Percentiles rank a stretch among this genome's conserved stretches.
Conservation (phyloP, 371 early-diverging fungal genomes). For the Lichtheimia corymbifera region DNA sequence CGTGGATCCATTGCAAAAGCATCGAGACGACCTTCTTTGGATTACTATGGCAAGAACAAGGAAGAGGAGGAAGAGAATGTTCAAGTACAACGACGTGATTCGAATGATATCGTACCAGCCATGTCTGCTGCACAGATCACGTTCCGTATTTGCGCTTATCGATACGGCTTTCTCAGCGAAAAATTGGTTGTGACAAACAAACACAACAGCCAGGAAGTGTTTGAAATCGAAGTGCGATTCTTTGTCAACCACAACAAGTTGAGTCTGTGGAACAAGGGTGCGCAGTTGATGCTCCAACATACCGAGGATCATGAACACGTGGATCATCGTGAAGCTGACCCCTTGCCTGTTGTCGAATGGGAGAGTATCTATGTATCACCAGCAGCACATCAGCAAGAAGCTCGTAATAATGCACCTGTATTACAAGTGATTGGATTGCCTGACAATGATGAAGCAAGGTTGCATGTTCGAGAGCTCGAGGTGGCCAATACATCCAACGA, state of each 20-base stretch:
- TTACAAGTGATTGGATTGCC: slow-evolving; percentile 36
- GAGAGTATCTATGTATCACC: slow-evolving; percentile 60
- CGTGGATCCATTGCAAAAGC: slow-evolving; percentile 25
- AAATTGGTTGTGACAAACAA: slow-evolving; percentile 66
- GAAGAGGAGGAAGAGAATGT: too few relatives aligned
- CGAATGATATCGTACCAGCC: slow-evolving; percentile 11
- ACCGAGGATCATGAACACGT: slow-evolving; percentile 8
- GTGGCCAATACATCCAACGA: slow-evolving; percentile 50
- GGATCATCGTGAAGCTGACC: slow-evolving; percentile 48
- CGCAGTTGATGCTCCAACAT: slow-evolving; percentile 20
- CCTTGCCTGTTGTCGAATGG: slow-evolving; percentile 49
- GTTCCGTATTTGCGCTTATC: slow-evolving; percentile 58
- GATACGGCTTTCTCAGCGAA: slow-evolving; percentile 66
- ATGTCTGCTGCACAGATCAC: slow-evolving; percentile 55
- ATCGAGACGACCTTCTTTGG: slow-evolving; percentile 12
- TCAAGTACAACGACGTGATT: slow-evolving; percentile 6
- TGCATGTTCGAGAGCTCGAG: slow-evolving; percentile 53
- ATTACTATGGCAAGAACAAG: slow-evolving; percentile 10
- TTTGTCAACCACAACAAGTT: slow-evolving; percentile 63
- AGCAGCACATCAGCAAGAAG: slow-evolving; percentile 1
- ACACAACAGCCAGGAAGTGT: slow-evolving; percentile 68
- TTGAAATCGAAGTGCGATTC: slow-evolving; percentile 66
- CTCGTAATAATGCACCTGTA: background rate
- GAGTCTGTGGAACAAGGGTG: slow-evolving; percentile 31
- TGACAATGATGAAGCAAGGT: slow-evolving; percentile 28